Base-by-base conservation (phyloP, 1,139 yeast genomes). In the Candida frijolesensis region DNA sequence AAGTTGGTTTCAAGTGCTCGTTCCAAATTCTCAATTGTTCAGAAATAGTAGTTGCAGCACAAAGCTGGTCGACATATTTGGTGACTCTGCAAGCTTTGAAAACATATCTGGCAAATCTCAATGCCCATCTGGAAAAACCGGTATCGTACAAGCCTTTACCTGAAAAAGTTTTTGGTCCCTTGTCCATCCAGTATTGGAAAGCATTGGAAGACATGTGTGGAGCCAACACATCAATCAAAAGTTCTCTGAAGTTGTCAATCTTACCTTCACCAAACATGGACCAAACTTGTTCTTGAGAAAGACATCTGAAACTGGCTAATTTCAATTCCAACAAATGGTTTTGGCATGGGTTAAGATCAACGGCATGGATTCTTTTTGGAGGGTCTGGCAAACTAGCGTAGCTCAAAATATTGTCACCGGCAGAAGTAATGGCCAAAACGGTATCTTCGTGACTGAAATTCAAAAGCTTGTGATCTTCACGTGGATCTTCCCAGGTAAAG, bases 401-500 rank as follows among this genome's bases (percentile, higher is more conserved):
- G 19, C 89, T 80, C 57, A 88, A 74, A 55, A 88, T 76, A 62
- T 88, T 88, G 67, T 88, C 96, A 57, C 95, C 94, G 7, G 96
- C 96, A 45, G 94, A 87, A 8, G 96, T 87, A 53, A 88, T 88
- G 25, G 94, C 94, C 59, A 88, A 76, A 9, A 88, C 89, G 1
- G 89, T 85, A 61, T 88, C 96, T 32, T 79, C 75, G 14, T 82
- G 69, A 38, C 76, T 73, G 59, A 88, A 74, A 47, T 83, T 78
- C 58, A 88, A 75, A 52, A 88, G 84, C 42, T 78, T 76, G 56
- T 83, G 80, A 67, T 88, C 96, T 67, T 87, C 95, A 51, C 87
- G 78, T 33, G 96, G 96, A 64, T 88, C 96, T 68, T 88, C 96
- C 96, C 96, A 88, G 9, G 95, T 88, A 68, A 88, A 88, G 2